Conservation (phyloP, 495 filamentous ascomycete species). For the Tetracladium marchalianum region DNA sequence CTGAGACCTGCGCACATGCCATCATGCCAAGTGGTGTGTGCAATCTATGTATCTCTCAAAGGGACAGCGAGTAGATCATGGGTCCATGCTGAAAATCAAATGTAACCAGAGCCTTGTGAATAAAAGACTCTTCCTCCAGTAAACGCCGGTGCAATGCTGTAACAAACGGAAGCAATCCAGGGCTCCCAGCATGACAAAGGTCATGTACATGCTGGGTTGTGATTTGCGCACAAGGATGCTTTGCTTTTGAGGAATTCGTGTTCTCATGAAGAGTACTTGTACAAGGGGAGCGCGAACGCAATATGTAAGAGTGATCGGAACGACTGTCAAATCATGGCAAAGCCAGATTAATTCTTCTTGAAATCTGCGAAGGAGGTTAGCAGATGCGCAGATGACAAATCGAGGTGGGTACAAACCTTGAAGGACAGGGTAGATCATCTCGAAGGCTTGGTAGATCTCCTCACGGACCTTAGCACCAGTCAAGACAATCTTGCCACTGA, state of each 20-base stretch:
- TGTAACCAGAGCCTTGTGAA: slow-evolving; percentile 16
- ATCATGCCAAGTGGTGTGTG: slow-evolving; percentile 20
- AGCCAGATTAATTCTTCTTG: slow-evolving; percentile 25
- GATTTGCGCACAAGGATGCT: slow-evolving; percentile 13
- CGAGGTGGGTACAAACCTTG: slow-evolving; percentile 48
- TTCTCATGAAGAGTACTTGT: slow-evolving; percentile 49
- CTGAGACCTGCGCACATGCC: slow-evolving; percentile 56
- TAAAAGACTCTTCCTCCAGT: slow-evolving; percentile 22
- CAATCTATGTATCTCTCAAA: slow-evolving; percentile 22
- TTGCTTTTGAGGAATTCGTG: slow-evolving; percentile 29
- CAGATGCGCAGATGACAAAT: not conserved
- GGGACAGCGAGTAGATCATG: not conserved
- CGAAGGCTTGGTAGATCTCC: slow-evolving; percentile 97
- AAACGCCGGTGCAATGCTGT: slow-evolving; percentile 50
- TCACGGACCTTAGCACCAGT: slow-evolving; percentile 97
- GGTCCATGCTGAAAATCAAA: slow-evolving; percentile 22
- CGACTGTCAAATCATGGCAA: slow-evolving; percentile 32
- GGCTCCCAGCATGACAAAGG: slow-evolving; percentile 13
- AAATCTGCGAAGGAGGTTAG: slow-evolving; percentile 46
- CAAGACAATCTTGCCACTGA: slow-evolving; percentile 96
- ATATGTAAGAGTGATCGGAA: slow-evolving; percentile 15
- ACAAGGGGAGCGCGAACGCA: slow-evolving; percentile 33
- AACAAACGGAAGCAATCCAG: slow-evolving; percentile 13
- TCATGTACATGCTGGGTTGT: slow-evolving; percentile 15
- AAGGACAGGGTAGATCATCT: slow-evolving; percentile 97